phyloP scores from a whole-genome alignment of 805 yeast genomes.

The Novakomyces olei region DNA sequence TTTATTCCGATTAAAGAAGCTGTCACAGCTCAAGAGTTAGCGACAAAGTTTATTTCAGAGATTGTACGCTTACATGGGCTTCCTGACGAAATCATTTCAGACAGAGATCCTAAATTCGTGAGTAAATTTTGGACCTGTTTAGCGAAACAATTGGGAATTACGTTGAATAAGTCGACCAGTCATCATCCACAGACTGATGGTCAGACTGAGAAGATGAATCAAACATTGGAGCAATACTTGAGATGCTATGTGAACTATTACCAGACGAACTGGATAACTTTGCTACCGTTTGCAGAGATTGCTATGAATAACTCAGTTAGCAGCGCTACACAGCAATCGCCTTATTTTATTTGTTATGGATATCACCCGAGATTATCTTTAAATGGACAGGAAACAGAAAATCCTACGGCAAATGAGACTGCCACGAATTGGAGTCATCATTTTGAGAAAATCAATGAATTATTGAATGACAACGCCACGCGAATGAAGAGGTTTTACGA shows the following conservation, averaged over 20 bases:
- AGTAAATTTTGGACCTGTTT: background rate
- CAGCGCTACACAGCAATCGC: background rate
- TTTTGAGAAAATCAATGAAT: background rate
- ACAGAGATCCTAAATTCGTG: background rate
- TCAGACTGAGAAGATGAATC: background rate
- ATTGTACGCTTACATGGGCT: background rate
- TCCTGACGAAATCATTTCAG: background rate
- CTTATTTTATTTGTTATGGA: background rate
- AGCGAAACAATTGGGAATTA: too few species aligned
- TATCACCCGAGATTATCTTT: background rate
- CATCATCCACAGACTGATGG: background rate
- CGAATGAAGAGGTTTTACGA: background rate
- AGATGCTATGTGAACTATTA: background rate
- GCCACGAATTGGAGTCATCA: background rate
- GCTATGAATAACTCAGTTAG: background rate
- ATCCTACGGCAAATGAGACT: too few species aligned
- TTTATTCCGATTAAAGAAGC: conserved; percentile 6
- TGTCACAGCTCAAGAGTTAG: background rate
- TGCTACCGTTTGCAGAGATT: background rate
- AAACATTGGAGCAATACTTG: background rate
- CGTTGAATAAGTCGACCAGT: background rate
- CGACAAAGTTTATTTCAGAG: background rate
- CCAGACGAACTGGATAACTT: background rate
- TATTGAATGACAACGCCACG: background rate
- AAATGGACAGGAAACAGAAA: background rate